Conservation (phyloP, 768 basidiomycete species). For the Trametes punicea region DNA sequence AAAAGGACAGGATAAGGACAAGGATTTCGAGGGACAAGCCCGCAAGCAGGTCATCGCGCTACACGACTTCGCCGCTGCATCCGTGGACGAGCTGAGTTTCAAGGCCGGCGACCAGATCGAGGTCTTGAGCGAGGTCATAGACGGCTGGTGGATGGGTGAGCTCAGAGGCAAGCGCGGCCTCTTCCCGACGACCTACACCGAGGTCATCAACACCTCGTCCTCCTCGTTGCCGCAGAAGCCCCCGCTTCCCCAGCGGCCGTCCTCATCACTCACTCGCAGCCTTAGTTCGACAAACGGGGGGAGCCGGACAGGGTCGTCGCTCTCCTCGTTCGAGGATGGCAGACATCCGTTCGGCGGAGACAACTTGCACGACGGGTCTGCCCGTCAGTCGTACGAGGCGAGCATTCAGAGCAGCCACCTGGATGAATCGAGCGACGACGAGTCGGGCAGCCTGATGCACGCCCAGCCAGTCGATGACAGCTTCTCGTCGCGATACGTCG, state of each 20-base stretch:
- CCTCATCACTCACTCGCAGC: constrained; percentile 17
- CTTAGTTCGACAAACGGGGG: constrained; percentile 2
- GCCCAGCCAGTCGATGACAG: constrained; percentile 20
- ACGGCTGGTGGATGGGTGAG: constrained; percentile 92
- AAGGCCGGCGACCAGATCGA: constrained; percentile 69
- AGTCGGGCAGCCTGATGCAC: constrained; percentile 26
- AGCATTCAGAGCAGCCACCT: constrained; percentile 19
- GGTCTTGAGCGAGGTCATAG: constrained; percentile 76
- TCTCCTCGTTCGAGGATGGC: constrained; percentile 29
- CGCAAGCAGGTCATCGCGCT: constrained; percentile 57
- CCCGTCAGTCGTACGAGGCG: constrained; percentile 41
- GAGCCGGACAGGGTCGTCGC: constrained; percentile 6
- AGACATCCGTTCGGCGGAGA: constrained; percentile 46
- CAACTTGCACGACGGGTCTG: constrained; percentile 37
- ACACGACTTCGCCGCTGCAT: constrained; percentile 66
- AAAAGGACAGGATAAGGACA: constrained; percentile 46
- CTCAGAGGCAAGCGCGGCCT: constrained; percentile 66
- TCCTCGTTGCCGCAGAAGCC: constrained; percentile 26
- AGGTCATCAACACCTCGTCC: constrained; percentile 37
- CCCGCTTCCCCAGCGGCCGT: constrained; percentile 22
- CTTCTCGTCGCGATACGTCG: constrained; percentile 7
- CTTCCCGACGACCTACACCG: constrained; percentile 79
- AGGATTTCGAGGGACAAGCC: constrained; percentile 3
- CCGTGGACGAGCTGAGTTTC: constrained; percentile 77
- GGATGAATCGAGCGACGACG: constrained; percentile 41